These are phyloP conservation scores for Colletotrichum karsti DNA, from an alignment of 2,329 filamentous ascomycete genomes.

Conservation along the genomic window DNA sequence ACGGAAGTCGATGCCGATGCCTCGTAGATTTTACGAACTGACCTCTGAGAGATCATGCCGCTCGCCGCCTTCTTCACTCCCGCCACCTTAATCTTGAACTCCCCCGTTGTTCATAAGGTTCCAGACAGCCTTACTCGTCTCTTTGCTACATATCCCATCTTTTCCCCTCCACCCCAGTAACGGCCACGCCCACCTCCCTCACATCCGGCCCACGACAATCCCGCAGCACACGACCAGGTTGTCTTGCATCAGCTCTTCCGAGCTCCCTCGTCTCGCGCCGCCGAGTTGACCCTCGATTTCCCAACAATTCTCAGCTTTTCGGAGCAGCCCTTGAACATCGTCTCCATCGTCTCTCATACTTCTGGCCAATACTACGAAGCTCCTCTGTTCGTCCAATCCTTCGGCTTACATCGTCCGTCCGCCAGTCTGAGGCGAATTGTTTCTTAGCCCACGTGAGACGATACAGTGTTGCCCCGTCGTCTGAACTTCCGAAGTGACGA, in stretches of 20 bases:
- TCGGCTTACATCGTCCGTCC: not conserved
- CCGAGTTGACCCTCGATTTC: not conserved
- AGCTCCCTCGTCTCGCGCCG: not conserved
- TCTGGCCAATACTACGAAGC: not conserved
- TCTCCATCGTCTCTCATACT: no score
- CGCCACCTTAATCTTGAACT: not conserved
- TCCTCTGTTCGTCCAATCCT: slow-evolving; percentile 17
- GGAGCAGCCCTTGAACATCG: not conserved
- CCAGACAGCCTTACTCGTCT: not conserved
- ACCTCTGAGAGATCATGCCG: slow-evolving; percentile 23
- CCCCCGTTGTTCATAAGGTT: not conserved
- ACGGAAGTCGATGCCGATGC: not conserved
- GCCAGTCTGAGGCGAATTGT: not conserved
- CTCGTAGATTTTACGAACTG: slow-evolving; percentile 18
- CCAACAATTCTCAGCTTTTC: not conserved
- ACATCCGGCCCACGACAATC: not conserved
- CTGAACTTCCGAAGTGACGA: slow-evolving; percentile 19
- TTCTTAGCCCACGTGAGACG: slow-evolving; percentile 13
- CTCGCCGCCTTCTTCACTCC: slow-evolving; percentile 9
- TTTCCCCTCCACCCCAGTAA: not conserved
- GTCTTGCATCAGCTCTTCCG: slow-evolving; percentile 19
- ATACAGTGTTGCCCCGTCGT: slow-evolving; percentile 18
- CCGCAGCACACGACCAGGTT: not conserved
- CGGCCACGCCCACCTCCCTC: not conserved
- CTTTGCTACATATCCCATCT: not conserved